These are phyloP conservation scores for Juglanconis sp. DNA, from an alignment of 2,329 filamentous ascomycete species.

Conservation along the genomic window DNA sequence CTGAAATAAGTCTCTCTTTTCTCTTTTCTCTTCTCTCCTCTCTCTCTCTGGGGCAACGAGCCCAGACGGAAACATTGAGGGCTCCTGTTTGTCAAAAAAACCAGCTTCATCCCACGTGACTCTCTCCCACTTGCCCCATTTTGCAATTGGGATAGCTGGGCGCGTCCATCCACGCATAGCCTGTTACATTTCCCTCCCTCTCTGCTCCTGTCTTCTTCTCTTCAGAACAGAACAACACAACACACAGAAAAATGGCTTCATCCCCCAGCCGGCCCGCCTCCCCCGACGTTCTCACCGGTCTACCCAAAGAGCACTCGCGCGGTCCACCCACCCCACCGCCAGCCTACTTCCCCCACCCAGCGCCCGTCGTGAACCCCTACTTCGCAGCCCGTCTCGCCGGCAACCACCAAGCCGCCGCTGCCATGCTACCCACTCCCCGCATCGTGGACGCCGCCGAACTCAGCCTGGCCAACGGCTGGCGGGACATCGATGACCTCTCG, in stretches of 20 bases:
- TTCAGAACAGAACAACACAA: neutral
- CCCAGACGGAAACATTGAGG: no score
- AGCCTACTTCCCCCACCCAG: conserved; percentile 9
- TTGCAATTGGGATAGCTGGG: no score
- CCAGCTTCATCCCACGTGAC: no score
- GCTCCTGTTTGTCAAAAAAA: no score
- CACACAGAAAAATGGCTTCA: neutral
- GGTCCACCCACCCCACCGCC: conserved; percentile 15
- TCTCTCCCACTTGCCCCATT: no score
- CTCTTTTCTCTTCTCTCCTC: no score
- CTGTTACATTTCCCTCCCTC: no score
- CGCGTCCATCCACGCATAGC: no score
- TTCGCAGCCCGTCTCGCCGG: neutral
- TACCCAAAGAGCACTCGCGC: neutral
- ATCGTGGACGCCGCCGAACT: neutral
- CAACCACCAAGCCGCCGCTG: neutral
- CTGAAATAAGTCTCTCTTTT: no score
- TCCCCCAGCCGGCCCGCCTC: neutral
- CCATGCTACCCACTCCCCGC: neutral
- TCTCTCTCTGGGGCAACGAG: no score
- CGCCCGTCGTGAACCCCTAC: neutral
- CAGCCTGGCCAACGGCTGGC: neutral
- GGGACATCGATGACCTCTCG: conserved; percentile 21
- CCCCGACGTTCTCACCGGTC: conserved; percentile 3
- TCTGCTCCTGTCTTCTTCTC: neutral